Percentiles rank a stretch among this genome's conserved stretches.
phyloP scores from a whole-genome alignment of 2,329 filamentous ascomycete genomes.

The Neobulgaria alba region DNA sequence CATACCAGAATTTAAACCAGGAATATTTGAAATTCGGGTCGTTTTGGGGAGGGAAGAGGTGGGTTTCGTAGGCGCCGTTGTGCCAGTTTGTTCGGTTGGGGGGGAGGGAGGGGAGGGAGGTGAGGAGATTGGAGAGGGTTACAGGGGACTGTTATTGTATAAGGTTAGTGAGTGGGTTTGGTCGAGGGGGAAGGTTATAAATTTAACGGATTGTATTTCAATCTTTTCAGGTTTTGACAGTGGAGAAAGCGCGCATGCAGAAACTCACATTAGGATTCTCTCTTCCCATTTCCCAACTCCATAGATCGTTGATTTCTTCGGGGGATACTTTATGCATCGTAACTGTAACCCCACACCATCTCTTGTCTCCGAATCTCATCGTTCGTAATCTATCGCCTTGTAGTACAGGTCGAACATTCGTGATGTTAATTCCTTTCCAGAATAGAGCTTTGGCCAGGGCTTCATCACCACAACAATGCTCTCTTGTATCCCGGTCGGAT shows the following conservation, averaged over 20 bases:
- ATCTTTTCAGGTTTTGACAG: too few relatives aligned
- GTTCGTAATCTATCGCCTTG: conserved; percentile 46
- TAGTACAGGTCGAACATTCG: conserved; percentile 43
- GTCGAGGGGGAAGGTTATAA: too few relatives aligned
- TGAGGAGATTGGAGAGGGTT: too few relatives aligned
- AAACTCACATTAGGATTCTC: too few relatives aligned
- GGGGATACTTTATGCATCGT: conserved; percentile 48
- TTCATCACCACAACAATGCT: conserved; percentile 44
- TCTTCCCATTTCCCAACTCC: not conserved
- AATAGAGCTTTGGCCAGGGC: conserved; percentile 39
- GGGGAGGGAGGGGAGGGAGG: not conserved
- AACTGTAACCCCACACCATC: conserved; percentile 45
- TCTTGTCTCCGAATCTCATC: conserved; percentile 36
- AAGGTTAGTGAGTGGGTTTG: not conserved
- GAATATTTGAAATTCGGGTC: not conserved
- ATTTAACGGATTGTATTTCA: not conserved
- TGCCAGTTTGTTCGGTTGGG: not conserved
- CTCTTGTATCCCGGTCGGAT: conserved; percentile 35
- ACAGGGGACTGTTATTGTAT: not conserved
- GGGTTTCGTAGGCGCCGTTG: not conserved
- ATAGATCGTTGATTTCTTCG: conserved; percentile 8
- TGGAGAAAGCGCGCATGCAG: too few relatives aligned
- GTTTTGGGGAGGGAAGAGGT: not conserved
- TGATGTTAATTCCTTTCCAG: conserved; percentile 32
- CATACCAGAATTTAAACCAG: not conserved